A percentile compares a stretch with the other conserved stretches of the same genome.
phyloP scores from a whole-genome alignment of 768 basidiomycete genomes.

The Megacollybia marginata region DNA sequence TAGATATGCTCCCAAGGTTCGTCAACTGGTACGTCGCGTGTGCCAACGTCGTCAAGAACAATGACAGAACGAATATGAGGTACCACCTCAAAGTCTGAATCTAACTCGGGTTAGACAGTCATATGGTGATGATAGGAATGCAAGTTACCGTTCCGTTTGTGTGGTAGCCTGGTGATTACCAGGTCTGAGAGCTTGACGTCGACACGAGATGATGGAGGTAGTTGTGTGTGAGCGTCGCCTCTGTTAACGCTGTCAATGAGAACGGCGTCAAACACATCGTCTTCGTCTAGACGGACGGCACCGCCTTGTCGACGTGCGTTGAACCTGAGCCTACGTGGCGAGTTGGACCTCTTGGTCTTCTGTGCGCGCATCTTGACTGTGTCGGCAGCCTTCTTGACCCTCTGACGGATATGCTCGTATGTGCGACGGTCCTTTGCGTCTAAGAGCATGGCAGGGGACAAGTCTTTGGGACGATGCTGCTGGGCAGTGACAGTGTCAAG shows the following conservation, averaged over 20 bases:
- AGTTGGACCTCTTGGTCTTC: conserved; percentile 17
- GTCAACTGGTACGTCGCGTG: conserved; percentile 33
- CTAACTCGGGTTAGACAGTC: conserved; percentile 15
- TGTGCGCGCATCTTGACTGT: conserved; percentile 26
- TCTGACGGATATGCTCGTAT: conserved; percentile 43
- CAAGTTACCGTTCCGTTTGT: conserved; percentile 34
- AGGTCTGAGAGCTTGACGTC: conserved; percentile 28
- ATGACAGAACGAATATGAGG: conserved; percentile 49
- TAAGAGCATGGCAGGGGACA: conserved; percentile 7
- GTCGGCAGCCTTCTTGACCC: conserved; percentile 35
- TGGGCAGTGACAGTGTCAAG: background rate
- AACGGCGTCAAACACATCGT: conserved; percentile 10
- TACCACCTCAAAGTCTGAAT: conserved; percentile 50
- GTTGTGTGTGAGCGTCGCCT: background rate
- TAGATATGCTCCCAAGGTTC: conserved; percentile 57
- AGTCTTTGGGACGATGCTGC: background rate
- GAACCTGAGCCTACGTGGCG: background rate
- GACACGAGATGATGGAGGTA: background rate
- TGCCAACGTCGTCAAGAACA: conserved; percentile 41
- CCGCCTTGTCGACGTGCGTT: background rate
- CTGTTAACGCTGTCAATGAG: conserved; percentile 4
- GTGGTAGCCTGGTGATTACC: conserved; percentile 28
- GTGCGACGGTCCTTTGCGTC: conserved; percentile 36
- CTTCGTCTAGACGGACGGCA: conserved; percentile 9
- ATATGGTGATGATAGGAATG: conserved; percentile 4